These are phyloP conservation scores for Coix lacrymajobi DNA, from an alignment of 176 grass and related monocot genomes.

Conservation along the genomic window DNA sequence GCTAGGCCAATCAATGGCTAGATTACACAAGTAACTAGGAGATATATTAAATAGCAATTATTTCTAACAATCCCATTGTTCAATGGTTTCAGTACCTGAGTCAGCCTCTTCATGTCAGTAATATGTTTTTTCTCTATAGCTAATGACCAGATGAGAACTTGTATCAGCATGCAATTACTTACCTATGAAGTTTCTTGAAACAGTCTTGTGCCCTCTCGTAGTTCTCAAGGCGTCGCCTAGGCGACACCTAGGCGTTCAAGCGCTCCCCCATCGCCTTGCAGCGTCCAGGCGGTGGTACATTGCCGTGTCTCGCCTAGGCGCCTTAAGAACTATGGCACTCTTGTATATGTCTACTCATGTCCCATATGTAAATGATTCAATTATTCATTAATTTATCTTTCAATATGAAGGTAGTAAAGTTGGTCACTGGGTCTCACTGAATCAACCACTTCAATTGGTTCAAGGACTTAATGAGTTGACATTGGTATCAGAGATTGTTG, in stretches of 20 bases:
- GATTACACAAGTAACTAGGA: too few relatives aligned
- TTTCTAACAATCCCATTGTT: too few relatives aligned
- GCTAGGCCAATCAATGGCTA: too few relatives aligned
- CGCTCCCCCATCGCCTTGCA: too few relatives aligned
- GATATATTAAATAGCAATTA: too few relatives aligned
- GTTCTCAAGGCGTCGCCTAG: too few relatives aligned
- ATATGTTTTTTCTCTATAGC: neutral
- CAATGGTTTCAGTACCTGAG: neutral
- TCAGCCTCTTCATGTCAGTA: neutral
- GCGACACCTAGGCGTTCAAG: too few relatives aligned
- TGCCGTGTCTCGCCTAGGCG: too few relatives aligned
- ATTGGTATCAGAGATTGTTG: constrained; percentile 76
- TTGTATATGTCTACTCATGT: neutral
- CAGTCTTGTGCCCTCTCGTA: neutral
- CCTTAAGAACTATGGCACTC: too few relatives aligned
- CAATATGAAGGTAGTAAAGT: constrained; percentile 70
- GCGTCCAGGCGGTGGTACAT: too few relatives aligned
- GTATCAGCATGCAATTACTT: neutral
- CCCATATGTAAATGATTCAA: neutral
- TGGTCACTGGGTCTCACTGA: constrained; percentile 79
- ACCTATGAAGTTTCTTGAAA: neutral
- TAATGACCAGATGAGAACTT: neutral
- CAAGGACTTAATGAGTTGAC: constrained; percentile 71
- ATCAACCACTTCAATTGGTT: constrained; percentile 62
- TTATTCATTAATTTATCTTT: constrained; percentile 23